phyloP scores from a whole-genome alignment of 2,329 filamentous ascomycete species.

The Hypoxylon sp. region DNA sequence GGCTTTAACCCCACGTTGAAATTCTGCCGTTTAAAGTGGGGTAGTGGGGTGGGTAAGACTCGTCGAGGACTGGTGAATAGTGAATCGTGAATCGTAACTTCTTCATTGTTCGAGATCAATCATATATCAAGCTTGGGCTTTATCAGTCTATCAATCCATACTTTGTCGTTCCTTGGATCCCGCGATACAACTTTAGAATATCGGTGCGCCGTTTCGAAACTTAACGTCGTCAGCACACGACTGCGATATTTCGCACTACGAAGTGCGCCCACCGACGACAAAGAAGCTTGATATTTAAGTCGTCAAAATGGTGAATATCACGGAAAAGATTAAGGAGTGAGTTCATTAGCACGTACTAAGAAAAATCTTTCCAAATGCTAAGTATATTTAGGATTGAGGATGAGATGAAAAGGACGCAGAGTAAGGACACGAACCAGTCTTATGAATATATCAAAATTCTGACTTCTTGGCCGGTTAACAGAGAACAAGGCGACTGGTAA shows the following conservation, averaged over 20 bases:
- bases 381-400: conserved; percentile 87
- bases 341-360: conserved; percentile 52
- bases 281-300: conserved; percentile 22
- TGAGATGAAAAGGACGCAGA: conserved; percentile 99
- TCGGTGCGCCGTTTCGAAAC: too few relatives aligned
- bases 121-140: neutral
- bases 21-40: conserved; percentile 39
- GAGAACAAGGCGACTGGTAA: conserved; percentile 99
- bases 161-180: neutral
- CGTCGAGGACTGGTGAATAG: neutral
- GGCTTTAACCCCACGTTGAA: conserved; percentile 33
- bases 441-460: conserved; percentile 23
- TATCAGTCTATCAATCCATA: neutral
- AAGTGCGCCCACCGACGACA: conserved; percentile 5
- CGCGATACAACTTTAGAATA: neutral
- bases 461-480: conserved; percentile 60
- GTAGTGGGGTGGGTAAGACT: conserved; percentile 27
- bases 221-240: neutral
- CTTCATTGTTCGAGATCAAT: conserved; percentile 1
- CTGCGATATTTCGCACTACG: neutral
- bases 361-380: conserved; percentile 24
- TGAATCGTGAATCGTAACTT: conserved; percentile 12
- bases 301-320: conserved; percentile 95
- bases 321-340: conserved; percentile 99
- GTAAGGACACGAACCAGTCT: conserved; percentile 66